Percentiles rank a stretch among this genome's conserved stretches.
phyloP scores from a whole-genome alignment of 331 rosid species.

The Rhamnella rubrinervis region DNA sequence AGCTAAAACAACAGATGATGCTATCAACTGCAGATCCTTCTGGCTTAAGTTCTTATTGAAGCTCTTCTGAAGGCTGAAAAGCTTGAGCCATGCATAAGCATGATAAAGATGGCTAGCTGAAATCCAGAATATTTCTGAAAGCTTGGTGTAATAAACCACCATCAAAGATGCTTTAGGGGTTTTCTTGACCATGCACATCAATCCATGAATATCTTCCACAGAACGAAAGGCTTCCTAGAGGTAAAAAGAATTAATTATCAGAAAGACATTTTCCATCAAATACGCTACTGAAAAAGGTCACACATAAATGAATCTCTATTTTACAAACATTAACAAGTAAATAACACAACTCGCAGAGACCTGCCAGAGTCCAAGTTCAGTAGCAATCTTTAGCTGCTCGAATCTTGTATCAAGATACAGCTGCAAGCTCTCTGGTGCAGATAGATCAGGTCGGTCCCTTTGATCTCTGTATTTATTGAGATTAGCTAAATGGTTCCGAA shows the following conservation, averaged over 20 bases:
- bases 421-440: constrained; percentile 93
- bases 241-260: neutral
- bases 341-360: constrained; percentile 30
- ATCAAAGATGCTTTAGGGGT: constrained; percentile 86
- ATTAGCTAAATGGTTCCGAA: constrained; percentile 80
- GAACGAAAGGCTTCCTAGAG: constrained; percentile 96
- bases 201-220: constrained; percentile 89
- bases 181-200: constrained; percentile 98
- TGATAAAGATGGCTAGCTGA: constrained; percentile 84
- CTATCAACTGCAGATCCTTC: constrained; percentile 95
- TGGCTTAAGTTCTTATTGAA: constrained; percentile 91
- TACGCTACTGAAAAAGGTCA: neutral
- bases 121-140: constrained; percentile 83
- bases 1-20: constrained; percentile 92
- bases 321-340: neutral
- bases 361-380: constrained; percentile 98
- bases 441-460: constrained; percentile 86
- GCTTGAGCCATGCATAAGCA: constrained; percentile 96
- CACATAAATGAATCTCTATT: neutral
- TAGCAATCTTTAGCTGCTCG: constrained; percentile 95
- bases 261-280: neutral
- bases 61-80: constrained; percentile 78
- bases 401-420: constrained; percentile 91
- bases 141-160: constrained; percentile 90
- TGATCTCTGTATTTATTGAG: constrained; percentile 93